Evolutionary conservation across 179 eudicot species (phyloP).

Genomic region (Beta macrorhiza): DNA sequence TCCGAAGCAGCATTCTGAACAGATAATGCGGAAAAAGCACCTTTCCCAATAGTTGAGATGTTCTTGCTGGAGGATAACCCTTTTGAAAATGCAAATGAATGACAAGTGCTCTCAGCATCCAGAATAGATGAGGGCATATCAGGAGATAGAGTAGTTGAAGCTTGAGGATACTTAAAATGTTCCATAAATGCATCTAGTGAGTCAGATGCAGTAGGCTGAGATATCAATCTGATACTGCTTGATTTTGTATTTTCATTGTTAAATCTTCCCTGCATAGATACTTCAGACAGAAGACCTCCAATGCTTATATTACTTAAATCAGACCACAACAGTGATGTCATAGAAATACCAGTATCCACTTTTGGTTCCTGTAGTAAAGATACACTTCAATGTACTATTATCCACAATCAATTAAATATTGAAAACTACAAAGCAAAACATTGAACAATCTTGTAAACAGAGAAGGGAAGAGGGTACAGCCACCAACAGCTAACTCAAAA

Average conservation of each 20-base stretch:
- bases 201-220: conserved; percentile 25
- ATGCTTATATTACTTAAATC: conserved; percentile 65
- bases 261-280: conserved; percentile 56
- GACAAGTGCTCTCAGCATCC: conserved; percentile 46
- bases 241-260: conserved; percentile 33
- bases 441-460: background rate
- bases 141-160: conserved; percentile 19
- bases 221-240: conserved; percentile 38
- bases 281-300: conserved; percentile 81
- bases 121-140: conserved; percentile 34
- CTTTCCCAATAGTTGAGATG: conserved; percentile 23
- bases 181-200: conserved; percentile 40
- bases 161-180: conserved; percentile 29
- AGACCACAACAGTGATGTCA: conserved; percentile 38
- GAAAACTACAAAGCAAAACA: background rate
- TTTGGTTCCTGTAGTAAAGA: conserved; percentile 31
- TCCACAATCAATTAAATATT: background rate
- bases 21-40: conserved; percentile 31
- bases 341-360: conserved; percentile 21
- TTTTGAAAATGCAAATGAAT: conserved; percentile 36
- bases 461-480: background rate
- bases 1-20: conserved; percentile 30
- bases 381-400: background rate
- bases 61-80: conserved; percentile 30
- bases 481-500: background rate